Base-by-base conservation (phyloP, 257 asterid species). In the Phtheirospermum japonicum region DNA sequence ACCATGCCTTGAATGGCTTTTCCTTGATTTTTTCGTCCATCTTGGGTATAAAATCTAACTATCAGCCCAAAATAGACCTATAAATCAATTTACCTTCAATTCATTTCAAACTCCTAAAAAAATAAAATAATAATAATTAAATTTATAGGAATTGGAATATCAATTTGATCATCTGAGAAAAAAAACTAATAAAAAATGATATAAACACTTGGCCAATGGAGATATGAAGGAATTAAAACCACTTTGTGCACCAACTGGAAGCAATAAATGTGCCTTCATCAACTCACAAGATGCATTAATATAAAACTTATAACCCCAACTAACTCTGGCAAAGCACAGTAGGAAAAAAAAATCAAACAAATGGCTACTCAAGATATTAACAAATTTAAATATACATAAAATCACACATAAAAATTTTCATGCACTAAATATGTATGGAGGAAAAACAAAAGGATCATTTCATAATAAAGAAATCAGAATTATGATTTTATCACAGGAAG, bases 1-100 rank as follows among this genome's bases (percentile, higher is more conserved):
- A 82, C 95, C 95, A 89, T 14, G 94, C 93, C 53, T 73, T 78
- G 73, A 84, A 79, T 57, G 80, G 72, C 19, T 75, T 81, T 63
- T 78, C 83, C 16, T 74, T 76, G 18, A 39, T 54, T n/a, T 13
- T 55, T 61, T 48, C 78, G 65, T 66, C 84, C 89, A 76, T 85
- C 46, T 4, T 26, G 39, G 37, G 36, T 20, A 37, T 51, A 73
- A 11, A n/a, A 12, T 4, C 10, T 9, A 36, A 36, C 52, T 52
- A 34, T 16, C 68, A 46, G 49, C 54, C 64, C 56, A 57, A 73
- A 49, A 77, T 20, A 53, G 6, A 28, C 31, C 72, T 63, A 67
- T 26, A 9, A 33, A 30, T 14, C 48, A 62, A 64, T 33, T 51
- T 57, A 39, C 9, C 46, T 37, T 59, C 52, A 36, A 32, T 36